Evolutionary conservation across 345 rosid genomes (phyloP).

Genomic region (Murraya koenigii): DNA sequence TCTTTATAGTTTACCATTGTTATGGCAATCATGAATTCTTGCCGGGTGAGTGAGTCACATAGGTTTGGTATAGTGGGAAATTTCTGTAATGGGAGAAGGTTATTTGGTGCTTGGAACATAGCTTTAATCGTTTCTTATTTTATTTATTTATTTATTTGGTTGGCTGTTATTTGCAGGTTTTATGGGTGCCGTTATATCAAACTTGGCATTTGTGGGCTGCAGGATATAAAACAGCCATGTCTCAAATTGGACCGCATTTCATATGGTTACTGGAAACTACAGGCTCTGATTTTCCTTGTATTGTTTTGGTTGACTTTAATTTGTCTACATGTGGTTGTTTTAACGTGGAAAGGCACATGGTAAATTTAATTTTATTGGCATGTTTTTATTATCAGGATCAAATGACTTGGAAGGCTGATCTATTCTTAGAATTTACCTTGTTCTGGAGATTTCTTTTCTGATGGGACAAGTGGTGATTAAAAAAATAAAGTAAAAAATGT

Average conservation of each 20-base stretch:
- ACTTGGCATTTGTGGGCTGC: conserved; percentile 95
- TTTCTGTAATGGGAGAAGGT: conserved; percentile 1
- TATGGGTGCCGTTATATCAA: conserved; percentile 99
- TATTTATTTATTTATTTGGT: too few relatives aligned
- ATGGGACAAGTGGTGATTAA: too few relatives aligned
- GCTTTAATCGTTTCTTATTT: conserved; percentile 8
- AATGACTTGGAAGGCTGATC: not conserved
- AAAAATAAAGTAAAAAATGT: too few relatives aligned
- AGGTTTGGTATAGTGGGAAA: conserved; percentile 4
- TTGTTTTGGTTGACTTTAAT: not conserved
- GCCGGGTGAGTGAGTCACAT: not conserved
- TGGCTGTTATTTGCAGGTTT: conserved; percentile 57
- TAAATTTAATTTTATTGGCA: not conserved
- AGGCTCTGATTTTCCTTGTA: not conserved
- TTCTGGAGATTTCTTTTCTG: too few relatives aligned
- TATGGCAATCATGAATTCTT: conserved; percentile 3
- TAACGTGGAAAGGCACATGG: not conserved
- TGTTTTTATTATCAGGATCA: not conserved
- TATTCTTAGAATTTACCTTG: too few relatives aligned
- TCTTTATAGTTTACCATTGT: too few relatives aligned
- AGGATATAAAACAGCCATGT: conserved; percentile 71
- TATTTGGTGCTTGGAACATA: conserved; percentile 6
- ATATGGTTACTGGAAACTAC: conserved; percentile 49
- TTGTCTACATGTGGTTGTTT: conserved; percentile 4
- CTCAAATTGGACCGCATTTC: conserved; percentile 82